Evolutionary conservation across 1,284 basidiomycete genomes (phyloP).

Genomic region (Retiboletus flavoniger): DNA sequence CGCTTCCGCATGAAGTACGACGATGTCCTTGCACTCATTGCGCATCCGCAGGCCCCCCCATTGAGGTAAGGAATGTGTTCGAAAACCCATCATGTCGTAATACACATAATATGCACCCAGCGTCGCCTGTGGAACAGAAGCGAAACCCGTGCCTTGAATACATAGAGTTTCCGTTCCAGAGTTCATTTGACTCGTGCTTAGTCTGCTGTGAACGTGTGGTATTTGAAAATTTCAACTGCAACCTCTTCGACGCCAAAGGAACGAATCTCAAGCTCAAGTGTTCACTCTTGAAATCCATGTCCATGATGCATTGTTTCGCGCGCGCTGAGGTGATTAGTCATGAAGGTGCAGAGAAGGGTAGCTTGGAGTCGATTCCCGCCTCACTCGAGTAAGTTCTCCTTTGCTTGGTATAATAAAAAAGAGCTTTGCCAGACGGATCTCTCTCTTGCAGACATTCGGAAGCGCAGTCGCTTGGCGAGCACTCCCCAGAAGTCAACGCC

Average conservation of each 20-base stretch:
- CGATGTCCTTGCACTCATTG: too few species aligned
- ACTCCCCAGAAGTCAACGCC: not conserved
- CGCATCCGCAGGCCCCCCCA: too few species aligned
- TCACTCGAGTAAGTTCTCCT: constrained; percentile 3
- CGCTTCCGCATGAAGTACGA: too few species aligned
- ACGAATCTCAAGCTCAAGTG: not conserved
- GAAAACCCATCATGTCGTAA: not conserved
- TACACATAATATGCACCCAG: not conserved
- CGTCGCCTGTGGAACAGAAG: not conserved
- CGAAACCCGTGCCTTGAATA: not conserved
- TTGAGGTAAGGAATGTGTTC: too few species aligned
- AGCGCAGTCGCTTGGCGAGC: not conserved
- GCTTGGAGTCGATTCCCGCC: not conserved
- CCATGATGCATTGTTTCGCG: not conserved
- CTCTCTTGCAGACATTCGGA: not conserved
- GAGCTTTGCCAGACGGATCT: not conserved
- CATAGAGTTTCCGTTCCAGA: not conserved
- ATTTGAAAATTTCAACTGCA: not conserved
- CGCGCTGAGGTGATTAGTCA: not conserved
- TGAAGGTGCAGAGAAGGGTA: not conserved
- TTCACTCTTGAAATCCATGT: not conserved
- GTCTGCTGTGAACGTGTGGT: not conserved
- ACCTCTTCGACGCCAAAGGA: not conserved
- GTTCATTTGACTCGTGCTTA: not conserved
- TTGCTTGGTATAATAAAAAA: not conserved